Evolutionary conservation across 73 alveolate genomes (phyloP).

Genomic region (Stentor roeselii): DNA sequence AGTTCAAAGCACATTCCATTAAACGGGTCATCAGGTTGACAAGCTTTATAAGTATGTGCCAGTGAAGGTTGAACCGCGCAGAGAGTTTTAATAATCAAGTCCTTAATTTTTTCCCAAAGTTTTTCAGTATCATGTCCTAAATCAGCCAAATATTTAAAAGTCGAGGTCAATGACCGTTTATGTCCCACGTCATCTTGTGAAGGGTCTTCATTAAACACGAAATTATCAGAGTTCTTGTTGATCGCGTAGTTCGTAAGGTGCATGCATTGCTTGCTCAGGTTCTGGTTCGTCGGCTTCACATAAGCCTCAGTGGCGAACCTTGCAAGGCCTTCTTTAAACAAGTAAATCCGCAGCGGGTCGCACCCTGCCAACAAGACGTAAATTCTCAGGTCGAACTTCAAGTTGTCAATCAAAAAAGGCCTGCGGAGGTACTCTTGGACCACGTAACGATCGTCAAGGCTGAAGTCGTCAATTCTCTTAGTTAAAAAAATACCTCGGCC

Average conservation of each 20-base stretch:
- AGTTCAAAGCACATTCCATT: constrained; percentile 63
- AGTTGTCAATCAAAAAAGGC: constrained; percentile 89
- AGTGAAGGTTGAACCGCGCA: constrained; percentile 57
- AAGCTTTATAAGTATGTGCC: constrained; percentile 58
- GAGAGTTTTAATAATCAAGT: constrained; percentile 56
- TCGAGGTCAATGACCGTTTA: constrained; percentile 61
- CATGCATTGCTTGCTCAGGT: constrained; percentile 71
- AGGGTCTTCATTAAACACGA: constrained; percentile 54
- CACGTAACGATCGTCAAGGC: constrained; percentile 74
- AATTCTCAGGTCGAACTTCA: constrained; percentile 83
- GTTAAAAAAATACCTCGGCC: constrained; percentile 79
- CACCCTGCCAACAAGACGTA: constrained; percentile 90
- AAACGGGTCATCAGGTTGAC: constrained; percentile 49
- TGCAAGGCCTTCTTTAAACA: constrained; percentile 93
- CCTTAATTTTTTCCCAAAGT: constrained; percentile 42
- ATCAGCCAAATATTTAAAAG: constrained; percentile 41
- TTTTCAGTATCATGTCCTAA: constrained; percentile 49
- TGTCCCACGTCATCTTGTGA: constrained; percentile 59
- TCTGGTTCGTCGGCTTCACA: constrained; percentile 54
- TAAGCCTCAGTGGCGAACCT: constrained; percentile 76
- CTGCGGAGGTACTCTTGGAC: constrained; percentile 78
- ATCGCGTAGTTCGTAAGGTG: constrained; percentile 91
- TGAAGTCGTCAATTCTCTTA: constrained; percentile 52
- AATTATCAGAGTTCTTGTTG: constrained; percentile 73
- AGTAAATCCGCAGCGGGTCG: constrained; percentile 84